phyloP scores from a whole-genome alignment of 2,329 filamentous ascomycete species.

The Ceratocystis colombiana region DNA sequence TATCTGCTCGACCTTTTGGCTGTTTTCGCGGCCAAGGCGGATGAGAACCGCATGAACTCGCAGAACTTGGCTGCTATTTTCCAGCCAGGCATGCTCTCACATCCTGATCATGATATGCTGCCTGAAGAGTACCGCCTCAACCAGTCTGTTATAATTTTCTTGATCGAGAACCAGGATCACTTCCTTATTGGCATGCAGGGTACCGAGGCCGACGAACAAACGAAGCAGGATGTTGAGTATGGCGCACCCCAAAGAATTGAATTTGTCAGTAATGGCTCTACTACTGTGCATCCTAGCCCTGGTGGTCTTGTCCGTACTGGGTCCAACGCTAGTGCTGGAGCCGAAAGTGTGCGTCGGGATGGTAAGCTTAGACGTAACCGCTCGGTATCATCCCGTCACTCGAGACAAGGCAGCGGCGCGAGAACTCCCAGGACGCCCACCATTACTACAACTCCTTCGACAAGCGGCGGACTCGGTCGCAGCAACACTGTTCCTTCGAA shows the following conservation, averaged over 20 bases:
- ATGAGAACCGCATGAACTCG: slow-evolving; percentile 93
- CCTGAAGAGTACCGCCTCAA: slow-evolving; percentile 89
- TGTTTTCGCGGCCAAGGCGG: slow-evolving; percentile 93
- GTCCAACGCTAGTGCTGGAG: slow-evolving; percentile 80
- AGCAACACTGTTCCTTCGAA: slow-evolving; percentile 95
- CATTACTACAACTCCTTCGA: slow-evolving; percentile 44
- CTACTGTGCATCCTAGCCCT: slow-evolving; percentile 31
- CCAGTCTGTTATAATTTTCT: slow-evolving; percentile 92
- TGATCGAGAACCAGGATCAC: slow-evolving; percentile 97
- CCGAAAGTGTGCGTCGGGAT: slow-evolving; percentile 74
- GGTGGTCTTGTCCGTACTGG: slow-evolving; percentile 57
- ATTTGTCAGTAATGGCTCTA: slow-evolving; percentile 1
- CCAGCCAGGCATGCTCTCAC: slow-evolving; percentile 89
- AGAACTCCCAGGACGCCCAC: slow-evolving; percentile 22
- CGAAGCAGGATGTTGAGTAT: slow-evolving; percentile 54
- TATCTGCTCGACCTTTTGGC: slow-evolving; percentile 94
- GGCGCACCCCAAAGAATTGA: slow-evolving; percentile 45
- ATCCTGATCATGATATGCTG: slow-evolving; percentile 89
- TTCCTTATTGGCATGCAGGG: slow-evolving; percentile 98
- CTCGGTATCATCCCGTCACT: slow-evolving; percentile 70
- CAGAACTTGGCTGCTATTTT: slow-evolving; percentile 94
- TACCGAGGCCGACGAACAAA: slow-evolving; percentile 86
- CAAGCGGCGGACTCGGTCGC: slow-evolving; percentile 41
- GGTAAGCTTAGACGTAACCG: slow-evolving; percentile 76
- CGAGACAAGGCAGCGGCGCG: slow-evolving; percentile 20